Evolutionary conservation across 805 yeast species (phyloP).

Genomic region (Blastobotrys attinorum): DNA sequence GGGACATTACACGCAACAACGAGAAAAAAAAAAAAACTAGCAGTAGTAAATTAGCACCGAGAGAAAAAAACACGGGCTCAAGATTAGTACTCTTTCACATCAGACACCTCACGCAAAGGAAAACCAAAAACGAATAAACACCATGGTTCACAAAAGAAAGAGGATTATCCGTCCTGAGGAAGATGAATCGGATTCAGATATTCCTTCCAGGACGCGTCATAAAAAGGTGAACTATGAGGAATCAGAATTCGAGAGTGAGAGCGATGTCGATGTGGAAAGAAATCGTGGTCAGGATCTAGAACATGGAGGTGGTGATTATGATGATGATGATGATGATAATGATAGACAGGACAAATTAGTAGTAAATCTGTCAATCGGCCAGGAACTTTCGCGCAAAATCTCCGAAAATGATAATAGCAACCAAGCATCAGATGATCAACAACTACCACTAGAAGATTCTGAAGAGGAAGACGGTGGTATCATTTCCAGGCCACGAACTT

Average conservation of each 20-base stretch:
- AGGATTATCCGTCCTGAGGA: background rate
- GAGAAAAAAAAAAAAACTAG: too few relatives aligned
- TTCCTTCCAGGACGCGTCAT: constrained; percentile 1
- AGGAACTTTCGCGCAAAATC: background rate
- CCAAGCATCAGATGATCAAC: background rate
- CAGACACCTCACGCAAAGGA: too few relatives aligned
- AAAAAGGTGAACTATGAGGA: constrained; percentile 10
- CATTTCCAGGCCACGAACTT: constrained; percentile 2
- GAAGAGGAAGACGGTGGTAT: constrained; percentile 12
- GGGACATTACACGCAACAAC: too few relatives aligned
- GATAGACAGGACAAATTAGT: constrained; percentile 1
- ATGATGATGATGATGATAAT: constrained; percentile 7
- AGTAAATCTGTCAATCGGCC: background rate
- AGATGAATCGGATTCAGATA: background rate
- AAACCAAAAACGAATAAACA: too few relatives aligned
- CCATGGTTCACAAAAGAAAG: background rate
- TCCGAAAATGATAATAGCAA: background rate
- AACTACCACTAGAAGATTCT: background rate
- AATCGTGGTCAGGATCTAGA: too few relatives aligned
- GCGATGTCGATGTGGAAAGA: background rate
- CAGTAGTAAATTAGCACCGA: too few relatives aligned
- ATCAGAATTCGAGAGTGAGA: constrained; percentile 9
- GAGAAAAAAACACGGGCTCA: too few relatives aligned
- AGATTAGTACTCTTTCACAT: too few relatives aligned
- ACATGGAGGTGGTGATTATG: constrained; percentile 2